Conservation (phyloP, 2,329 filamentous ascomycete genomes). For the Monilinia fructicola region DNA sequence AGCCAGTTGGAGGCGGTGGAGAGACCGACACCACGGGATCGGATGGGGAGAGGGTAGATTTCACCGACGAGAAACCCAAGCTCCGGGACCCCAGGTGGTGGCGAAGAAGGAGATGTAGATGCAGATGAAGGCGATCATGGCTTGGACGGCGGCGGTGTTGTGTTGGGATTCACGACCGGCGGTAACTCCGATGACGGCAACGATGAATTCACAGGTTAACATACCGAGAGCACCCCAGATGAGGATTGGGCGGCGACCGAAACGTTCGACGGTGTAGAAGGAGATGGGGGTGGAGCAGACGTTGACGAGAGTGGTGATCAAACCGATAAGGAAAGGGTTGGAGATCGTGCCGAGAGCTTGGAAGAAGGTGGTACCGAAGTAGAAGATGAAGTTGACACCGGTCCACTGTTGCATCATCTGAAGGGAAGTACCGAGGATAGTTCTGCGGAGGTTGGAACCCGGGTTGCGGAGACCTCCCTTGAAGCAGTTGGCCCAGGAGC, state of each 20-base stretch:
- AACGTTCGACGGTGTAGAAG: conserved; percentile 80
- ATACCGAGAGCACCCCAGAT: conserved; percentile 78
- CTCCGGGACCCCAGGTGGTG: conserved; percentile 75
- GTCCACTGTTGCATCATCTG: conserved; percentile 78
- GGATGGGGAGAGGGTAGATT: conserved; percentile 86
- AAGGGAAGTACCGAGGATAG: conserved; percentile 68
- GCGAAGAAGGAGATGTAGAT: conserved; percentile 93
- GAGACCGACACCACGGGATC: conserved; percentile 80
- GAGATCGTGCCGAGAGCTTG: conserved; percentile 70
- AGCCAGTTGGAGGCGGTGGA: conserved; percentile 91
- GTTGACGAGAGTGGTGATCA: conserved; percentile 87
- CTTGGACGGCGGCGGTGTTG: conserved; percentile 56
- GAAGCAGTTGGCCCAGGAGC: conserved; percentile 69
- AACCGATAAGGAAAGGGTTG: conserved; percentile 78
- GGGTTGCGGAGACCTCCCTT: conserved; percentile 60
- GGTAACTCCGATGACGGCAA: conserved; percentile 71
- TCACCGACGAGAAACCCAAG: conserved; percentile 83
- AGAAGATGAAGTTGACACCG: conserved; percentile 92
- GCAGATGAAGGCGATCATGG: conserved; percentile 84
- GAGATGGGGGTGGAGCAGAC: conserved; percentile 81
- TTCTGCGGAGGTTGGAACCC: conserved; percentile 68
- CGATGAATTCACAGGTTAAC: conserved; percentile 82
- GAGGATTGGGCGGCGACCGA: conserved; percentile 78
- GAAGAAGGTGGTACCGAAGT: conserved; percentile 84
- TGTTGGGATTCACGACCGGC: conserved; percentile 54